Base-by-base conservation (phyloP, 2,329 filamentous ascomycete species). In the Arthrinium phaeospermum region DNA sequence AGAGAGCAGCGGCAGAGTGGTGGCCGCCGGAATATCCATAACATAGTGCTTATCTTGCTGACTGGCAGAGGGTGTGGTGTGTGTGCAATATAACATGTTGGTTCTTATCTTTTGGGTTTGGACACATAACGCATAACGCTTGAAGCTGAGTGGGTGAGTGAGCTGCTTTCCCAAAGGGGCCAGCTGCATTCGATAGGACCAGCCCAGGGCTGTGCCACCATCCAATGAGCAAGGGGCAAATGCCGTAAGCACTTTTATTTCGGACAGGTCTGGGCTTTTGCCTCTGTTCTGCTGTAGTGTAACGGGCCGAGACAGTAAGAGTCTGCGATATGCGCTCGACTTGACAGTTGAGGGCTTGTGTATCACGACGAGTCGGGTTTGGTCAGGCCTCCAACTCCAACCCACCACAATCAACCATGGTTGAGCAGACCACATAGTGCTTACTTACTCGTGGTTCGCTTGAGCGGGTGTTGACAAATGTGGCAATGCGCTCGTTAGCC, bases 211-310 rank as follows among this genome's bases (percentile, higher is more conserved):
- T 14, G 34, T 64, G 34, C 34, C 19, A 64, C 57, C 57, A 64
- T 34, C 57, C 57, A 64, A 64, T 64, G 30, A 64, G 57, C 34
- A 64, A 64, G 57, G 34, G 57, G 24, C 34, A 41, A 30, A 64
- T 64, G 57, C 57, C 34, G 57, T 64, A 41, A 64, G 57, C 57
- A 64, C 57, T 64, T 64, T 41, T 41, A n/a, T 41, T 64, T 41
- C 57, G 57, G 57, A 13, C 19, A 41, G 34, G 30, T 22, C 30
- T 61, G 57, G 34, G 57, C 57, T 30, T 41, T 22, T n/a, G 34
- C 47, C 57, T 22, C 30, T 64, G 27, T 14, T 57, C 16, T 51
- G 53, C 27, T 37, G 53, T 61, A 19, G 53, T 64, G 57, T 64
- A 24, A 64, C 34, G 57, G 57, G 22, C 57, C 57, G 57, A 64